Percentiles rank a stretch among this genome's conserved stretches.
These are phyloP conservation scores for Leccinum arenicola DNA, from an alignment of 768 basidiomycete species.

Conservation along the genomic window DNA sequence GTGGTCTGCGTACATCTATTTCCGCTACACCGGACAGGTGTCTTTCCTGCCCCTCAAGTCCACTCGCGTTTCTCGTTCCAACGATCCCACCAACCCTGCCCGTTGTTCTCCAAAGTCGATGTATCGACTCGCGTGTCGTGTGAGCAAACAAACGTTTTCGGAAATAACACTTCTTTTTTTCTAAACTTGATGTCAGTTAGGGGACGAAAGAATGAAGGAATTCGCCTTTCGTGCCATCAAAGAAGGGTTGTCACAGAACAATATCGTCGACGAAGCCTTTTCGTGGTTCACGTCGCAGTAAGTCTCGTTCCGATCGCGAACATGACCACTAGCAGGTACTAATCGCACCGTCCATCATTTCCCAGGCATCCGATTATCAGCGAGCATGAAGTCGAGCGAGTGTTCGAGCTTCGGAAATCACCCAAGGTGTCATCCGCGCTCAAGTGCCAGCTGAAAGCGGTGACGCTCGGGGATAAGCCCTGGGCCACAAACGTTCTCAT, in stretches of 20 bases:
- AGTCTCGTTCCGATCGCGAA: slow-evolving; percentile 4
- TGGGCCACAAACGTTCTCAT: slow-evolving; percentile 22
- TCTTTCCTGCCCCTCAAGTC: slow-evolving; percentile 27
- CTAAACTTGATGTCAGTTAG: slow-evolving; percentile 16
- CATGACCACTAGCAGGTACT: background rate
- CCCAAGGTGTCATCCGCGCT: slow-evolving; percentile 21
- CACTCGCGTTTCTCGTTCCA: background rate
- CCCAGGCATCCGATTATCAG: slow-evolving; percentile 16
- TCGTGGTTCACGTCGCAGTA: slow-evolving; percentile 33
- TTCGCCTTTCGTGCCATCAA: slow-evolving; percentile 24
- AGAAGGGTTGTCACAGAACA: slow-evolving; percentile 21
- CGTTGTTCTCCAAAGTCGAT: slow-evolving; percentile 38
- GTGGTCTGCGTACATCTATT: slow-evolving; percentile 29
- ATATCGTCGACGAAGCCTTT: slow-evolving; percentile 29
- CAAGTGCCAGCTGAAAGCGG: slow-evolving; percentile 21
- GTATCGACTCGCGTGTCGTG: slow-evolving; percentile 33
- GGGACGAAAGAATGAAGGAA: slow-evolving; percentile 26
- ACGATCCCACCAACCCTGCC: background rate
- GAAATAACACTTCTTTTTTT: background rate
- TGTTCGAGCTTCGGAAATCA: slow-evolving; percentile 20
- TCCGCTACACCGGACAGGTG: slow-evolving; percentile 31
- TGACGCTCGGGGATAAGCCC: slow-evolving; percentile 26
- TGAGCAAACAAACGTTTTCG: slow-evolving; percentile 8
- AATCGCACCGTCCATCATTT: background rate
- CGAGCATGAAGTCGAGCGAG: slow-evolving; percentile 17